A percentile compares a stretch with the other conserved stretches of the same genome.
phyloP scores from a whole-genome alignment of 2,329 filamentous ascomycete species.

The Pseudogymnoascus sp. region DNA sequence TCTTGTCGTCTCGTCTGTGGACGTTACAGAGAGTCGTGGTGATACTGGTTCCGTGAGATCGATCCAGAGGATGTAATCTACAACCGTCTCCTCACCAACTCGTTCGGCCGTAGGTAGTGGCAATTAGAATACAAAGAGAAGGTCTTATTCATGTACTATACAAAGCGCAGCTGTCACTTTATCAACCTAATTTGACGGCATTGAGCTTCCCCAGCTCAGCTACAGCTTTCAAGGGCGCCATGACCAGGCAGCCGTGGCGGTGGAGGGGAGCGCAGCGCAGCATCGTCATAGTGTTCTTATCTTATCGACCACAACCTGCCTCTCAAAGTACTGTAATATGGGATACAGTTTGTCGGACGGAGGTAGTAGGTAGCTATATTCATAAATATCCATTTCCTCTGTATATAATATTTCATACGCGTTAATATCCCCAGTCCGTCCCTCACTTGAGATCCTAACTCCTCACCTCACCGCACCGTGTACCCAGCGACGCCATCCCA shows the following conservation, averaged over 20 bases:
- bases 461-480: neutral
- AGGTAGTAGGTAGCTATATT: neutral
- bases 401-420: neutral
- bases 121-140: neutral
- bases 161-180: neutral
- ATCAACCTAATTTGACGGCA: neutral
- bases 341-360: neutral
- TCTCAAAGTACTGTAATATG: too few relatives aligned
- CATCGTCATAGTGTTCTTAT: neutral
- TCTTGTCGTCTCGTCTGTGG: slow-evolving; percentile 10
- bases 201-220: neutral
- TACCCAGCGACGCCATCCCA: neutral
- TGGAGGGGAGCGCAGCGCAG: too few relatives aligned
- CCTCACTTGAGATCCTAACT: neutral
- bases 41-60: neutral
- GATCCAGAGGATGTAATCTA: too few relatives aligned
- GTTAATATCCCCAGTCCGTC: neutral
- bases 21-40: neutral
- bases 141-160: neutral
- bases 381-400: neutral
- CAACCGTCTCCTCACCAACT: too few relatives aligned
- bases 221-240: neutral
- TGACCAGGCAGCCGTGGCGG: neutral
- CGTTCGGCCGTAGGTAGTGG: neutral
- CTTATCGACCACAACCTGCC: neutral